Percentiles rank a stretch among this genome's conserved stretches.
These are phyloP conservation scores for Phaeosphaeriaceae sp. DNA, from an alignment of 2,329 filamentous ascomycete genomes.

Conservation along the genomic window DNA sequence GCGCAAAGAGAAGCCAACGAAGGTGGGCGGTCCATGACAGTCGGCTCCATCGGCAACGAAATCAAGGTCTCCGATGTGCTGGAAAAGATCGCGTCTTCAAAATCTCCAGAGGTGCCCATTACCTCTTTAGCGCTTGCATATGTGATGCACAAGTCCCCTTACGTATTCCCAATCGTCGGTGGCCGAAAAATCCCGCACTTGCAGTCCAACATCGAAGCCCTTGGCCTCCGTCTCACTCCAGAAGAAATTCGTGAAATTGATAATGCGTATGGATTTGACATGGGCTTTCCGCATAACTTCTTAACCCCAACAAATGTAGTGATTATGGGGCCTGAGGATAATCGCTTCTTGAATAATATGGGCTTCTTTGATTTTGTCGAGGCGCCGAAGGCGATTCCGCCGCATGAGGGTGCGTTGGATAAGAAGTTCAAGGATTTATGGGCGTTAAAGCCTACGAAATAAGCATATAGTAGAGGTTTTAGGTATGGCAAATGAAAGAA, in stretches of 20 bases:
- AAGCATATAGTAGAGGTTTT: background rate
- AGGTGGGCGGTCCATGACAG: conserved; percentile 46
- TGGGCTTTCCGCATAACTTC: conserved; percentile 65
- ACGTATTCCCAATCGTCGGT: conserved; percentile 76
- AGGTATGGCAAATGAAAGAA: too few species aligned
- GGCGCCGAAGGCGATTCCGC: conserved; percentile 27
- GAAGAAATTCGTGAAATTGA: conserved; percentile 74
- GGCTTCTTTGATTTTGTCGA: conserved; percentile 36
- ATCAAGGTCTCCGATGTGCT: conserved; percentile 63
- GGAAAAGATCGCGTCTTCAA: conserved; percentile 63
- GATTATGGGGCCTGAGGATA: conserved; percentile 35
- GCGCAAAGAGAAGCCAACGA: conserved; percentile 52
- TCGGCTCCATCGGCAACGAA: conserved; percentile 54
- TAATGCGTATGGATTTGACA: conserved; percentile 64
- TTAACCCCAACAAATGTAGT: conserved; percentile 22
- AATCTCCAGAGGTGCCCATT: conserved; percentile 56
- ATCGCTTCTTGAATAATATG: conserved; percentile 21
- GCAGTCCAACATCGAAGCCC: conserved; percentile 71
- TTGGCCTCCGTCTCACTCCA: conserved; percentile 64
- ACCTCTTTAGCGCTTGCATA: conserved; percentile 73
- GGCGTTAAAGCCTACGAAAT: background rate
- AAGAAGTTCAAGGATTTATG: conserved; percentile 18
- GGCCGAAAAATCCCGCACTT: conserved; percentile 73
- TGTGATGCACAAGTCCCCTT: conserved; percentile 72
- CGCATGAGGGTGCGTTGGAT: conserved; percentile 34